Evolutionary conservation across 352 stramenopile genomes (phyloP).

Genomic region (Phytophthora podocarpi): DNA sequence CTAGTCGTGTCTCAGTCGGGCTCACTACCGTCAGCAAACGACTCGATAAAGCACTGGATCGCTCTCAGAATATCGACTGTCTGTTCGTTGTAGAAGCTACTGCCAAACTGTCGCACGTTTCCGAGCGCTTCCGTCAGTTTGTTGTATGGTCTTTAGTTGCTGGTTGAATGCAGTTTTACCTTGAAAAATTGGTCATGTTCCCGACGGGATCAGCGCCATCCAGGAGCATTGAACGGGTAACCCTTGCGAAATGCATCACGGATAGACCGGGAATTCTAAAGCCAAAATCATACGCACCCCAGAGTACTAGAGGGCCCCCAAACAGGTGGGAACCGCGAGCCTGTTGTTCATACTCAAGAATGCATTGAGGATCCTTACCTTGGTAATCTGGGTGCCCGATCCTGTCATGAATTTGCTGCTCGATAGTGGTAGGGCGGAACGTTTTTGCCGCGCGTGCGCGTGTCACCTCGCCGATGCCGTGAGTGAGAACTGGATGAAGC

Average conservation of each 20-base stretch:
- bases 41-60: not conserved
- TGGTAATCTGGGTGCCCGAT: conserved; percentile 4
- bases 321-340: not conserved
- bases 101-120: conserved; percentile 2
- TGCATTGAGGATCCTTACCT: conserved; percentile 13
- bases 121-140: not conserved
- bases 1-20: not conserved
- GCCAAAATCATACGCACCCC: conserved; percentile 8
- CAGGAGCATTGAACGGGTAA: not conserved
- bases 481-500: too few relatives aligned
- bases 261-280: conserved; percentile 1
- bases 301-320: not conserved
- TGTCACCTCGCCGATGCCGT: too few relatives aligned
- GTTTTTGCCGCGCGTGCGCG: conserved; percentile 5
- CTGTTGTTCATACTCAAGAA: conserved; percentile 17
- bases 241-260: conserved; percentile 1
- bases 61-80: not conserved
- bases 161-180: not conserved
- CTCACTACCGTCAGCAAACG: not conserved
- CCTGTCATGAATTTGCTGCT: not conserved
- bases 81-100: conserved; percentile 7
- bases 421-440: not conserved
- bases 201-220: not conserved
- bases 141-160: not conserved
- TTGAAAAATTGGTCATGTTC: conserved; percentile 20